phyloP scores from a whole-genome alignment of 2,329 filamentous ascomycete genomes.

The Alternaria dauci region DNA sequence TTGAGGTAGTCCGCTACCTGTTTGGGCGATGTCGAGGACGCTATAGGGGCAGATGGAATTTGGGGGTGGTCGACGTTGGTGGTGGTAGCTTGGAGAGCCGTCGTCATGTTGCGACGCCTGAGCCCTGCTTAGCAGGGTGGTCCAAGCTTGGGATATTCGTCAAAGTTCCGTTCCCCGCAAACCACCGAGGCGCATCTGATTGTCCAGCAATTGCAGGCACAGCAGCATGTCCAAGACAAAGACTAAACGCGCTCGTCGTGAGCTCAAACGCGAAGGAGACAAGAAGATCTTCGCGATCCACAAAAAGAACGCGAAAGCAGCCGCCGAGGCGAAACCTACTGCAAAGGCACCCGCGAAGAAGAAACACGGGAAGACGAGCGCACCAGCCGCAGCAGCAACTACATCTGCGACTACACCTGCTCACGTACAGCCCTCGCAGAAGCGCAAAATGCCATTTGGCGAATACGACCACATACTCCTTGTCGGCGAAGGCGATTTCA shows the following conservation, averaged over 20 bases:
- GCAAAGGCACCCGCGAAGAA: slow-evolving; percentile 25
- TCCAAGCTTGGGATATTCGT: slow-evolving; percentile 34
- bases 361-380: slow-evolving; percentile 21
- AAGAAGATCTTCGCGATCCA: slow-evolving; percentile 39
- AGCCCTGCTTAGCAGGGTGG: slow-evolving; percentile 13
- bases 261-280: slow-evolving; percentile 44
- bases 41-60: slow-evolving; percentile 2
- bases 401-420: slow-evolving; percentile 20
- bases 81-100: slow-evolving; percentile 12
- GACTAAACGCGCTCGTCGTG: slow-evolving; percentile 44
- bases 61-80: slow-evolving; percentile 7
- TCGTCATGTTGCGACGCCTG: slow-evolving; percentile 25
- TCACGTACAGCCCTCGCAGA: slow-evolving; percentile 6
- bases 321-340: slow-evolving; percentile 12
- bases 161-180: slow-evolving; percentile 32
- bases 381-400: slow-evolving; percentile 10
- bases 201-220: slow-evolving; percentile 2
- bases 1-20: not conserved
- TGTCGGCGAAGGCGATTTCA: slow-evolving; percentile 81
- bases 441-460: slow-evolving; percentile 68
- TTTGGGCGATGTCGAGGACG: not conserved
- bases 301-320: slow-evolving; percentile 34
- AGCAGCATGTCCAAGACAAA: slow-evolving; percentile 47
- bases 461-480: slow-evolving; percentile 74
- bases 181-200: slow-evolving; percentile 18